phyloP scores from a whole-genome alignment of 1,139 yeast species.

The Taphrina sp. region DNA sequence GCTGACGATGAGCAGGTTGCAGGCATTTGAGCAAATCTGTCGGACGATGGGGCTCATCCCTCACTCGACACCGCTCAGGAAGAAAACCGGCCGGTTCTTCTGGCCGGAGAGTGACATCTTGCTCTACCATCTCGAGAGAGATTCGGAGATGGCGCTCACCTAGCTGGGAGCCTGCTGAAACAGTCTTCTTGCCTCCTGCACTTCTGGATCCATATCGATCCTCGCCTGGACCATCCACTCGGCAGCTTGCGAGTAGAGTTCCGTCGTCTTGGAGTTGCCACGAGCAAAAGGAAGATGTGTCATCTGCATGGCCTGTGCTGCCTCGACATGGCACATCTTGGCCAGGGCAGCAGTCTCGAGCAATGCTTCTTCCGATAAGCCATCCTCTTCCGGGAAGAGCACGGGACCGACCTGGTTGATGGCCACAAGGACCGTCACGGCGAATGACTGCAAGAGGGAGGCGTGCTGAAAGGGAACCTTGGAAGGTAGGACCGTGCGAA shows the following conservation, averaged over 20 bases:
- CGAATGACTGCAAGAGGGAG: slow-evolving; percentile 32
- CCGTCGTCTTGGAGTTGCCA: slow-evolving; percentile 5
- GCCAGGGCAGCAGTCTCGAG: slow-evolving; percentile 7
- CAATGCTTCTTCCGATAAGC: neutral
- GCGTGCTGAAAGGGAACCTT: slow-evolving; percentile 34
- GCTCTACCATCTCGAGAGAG: neutral
- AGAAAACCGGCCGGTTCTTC: slow-evolving; percentile 9
- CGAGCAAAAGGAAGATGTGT: slow-evolving; percentile 12
- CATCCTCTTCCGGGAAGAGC: slow-evolving; percentile 11
- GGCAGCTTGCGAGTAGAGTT: slow-evolving; percentile 11
- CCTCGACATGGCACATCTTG: slow-evolving; percentile 6
- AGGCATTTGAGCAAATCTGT: too few relatives aligned
- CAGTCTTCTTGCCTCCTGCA: slow-evolving; percentile 3
- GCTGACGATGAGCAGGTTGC: too few relatives aligned
- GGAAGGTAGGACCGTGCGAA: slow-evolving; percentile 4
- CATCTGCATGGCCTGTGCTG: slow-evolving; percentile 15
- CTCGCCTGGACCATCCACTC: slow-evolving; percentile 26
- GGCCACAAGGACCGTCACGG: slow-evolving; percentile 34
- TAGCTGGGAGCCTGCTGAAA: slow-evolving; percentile 1
- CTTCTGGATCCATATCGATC: slow-evolving; percentile 22
- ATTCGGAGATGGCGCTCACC: neutral
- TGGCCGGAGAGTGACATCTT: slow-evolving; percentile 7
- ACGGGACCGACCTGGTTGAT: slow-evolving; percentile 35
- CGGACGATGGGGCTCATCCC: too few relatives aligned
- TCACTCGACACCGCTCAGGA: too few relatives aligned